Evolutionary conservation across 768 basidiomycete genomes (phyloP).

Genomic region (Porphyrellus cyaneotinctus): DNA sequence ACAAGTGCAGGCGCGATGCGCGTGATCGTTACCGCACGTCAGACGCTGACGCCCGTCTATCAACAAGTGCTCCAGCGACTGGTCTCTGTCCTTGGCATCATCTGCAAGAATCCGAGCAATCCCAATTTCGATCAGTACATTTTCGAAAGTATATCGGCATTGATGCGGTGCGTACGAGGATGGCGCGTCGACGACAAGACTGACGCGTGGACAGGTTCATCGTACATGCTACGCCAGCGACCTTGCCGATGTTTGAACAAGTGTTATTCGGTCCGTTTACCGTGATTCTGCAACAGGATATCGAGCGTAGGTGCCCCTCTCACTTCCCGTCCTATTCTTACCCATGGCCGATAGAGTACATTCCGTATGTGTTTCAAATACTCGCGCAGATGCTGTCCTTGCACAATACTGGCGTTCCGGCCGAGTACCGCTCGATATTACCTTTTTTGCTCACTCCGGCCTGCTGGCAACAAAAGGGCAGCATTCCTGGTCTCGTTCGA

Average conservation of each 20-base stretch:
- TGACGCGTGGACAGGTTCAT: slow-evolving; percentile 58
- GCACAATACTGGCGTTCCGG: slow-evolving; percentile 62
- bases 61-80: slow-evolving; percentile 66
- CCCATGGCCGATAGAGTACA: slow-evolving; percentile 59
- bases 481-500: slow-evolving; percentile 88
- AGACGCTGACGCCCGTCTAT: slow-evolving; percentile 66
- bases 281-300: slow-evolving; percentile 84
- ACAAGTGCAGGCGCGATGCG: slow-evolving; percentile 77
- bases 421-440: slow-evolving; percentile 73
- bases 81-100: slow-evolving; percentile 78
- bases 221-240: slow-evolving; percentile 61
- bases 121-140: slow-evolving; percentile 97
- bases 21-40: slow-evolving; percentile 84
- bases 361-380: slow-evolving; percentile 96
- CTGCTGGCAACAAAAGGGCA: slow-evolving; percentile 92
- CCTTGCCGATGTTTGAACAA: slow-evolving; percentile 72
- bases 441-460: slow-evolving; percentile 80
- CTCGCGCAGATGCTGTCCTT: slow-evolving; percentile 93
- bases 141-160: slow-evolving; percentile 92
- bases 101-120: slow-evolving; percentile 95
- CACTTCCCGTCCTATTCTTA: background rate
- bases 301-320: slow-evolving; percentile 62
- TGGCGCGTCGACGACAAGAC: background rate
- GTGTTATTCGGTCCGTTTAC: slow-evolving; percentile 85
- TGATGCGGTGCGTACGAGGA: slow-evolving; percentile 63